A percentile compares a stretch with the other conserved stretches of the same genome.
phyloP scores from a whole-genome alignment of 805 yeast genomes.

The Candida vartiovaarae region DNA sequence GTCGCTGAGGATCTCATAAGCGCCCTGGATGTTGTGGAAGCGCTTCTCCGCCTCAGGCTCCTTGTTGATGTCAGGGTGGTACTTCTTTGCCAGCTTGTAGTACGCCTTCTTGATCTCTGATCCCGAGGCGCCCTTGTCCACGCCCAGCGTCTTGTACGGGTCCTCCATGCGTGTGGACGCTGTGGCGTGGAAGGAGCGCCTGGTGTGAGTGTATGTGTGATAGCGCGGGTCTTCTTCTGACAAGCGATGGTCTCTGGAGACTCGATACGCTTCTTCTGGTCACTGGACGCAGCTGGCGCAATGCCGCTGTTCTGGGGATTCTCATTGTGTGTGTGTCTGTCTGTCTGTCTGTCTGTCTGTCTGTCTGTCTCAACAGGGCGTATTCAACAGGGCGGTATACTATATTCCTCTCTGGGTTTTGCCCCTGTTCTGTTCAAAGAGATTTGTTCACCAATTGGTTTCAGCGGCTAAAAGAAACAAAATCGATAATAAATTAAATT shows the following conservation, averaged over 20 bases:
- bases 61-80: constrained; percentile 95
- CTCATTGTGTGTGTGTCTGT: not conserved
- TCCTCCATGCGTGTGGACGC: constrained; percentile 35
- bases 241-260: no score
- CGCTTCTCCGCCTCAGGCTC: constrained; percentile 80
- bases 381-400: no score
- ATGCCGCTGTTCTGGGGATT: constrained; percentile 5
- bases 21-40: constrained; percentile 90
- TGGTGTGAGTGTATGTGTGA: not conserved
- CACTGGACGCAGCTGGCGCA: constrained; percentile 3
- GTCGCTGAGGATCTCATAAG: constrained; percentile 86
- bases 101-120: constrained; percentile 94
- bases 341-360: not conserved
- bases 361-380: no score
- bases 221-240: not conserved
- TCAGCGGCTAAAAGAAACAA: no score
- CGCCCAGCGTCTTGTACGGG: constrained; percentile 83
- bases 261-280: constrained; percentile 2
- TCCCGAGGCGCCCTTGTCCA: constrained; percentile 58
- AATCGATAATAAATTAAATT: no score
- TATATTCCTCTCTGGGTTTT: no score
- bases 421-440: no score
- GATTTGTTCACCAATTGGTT: no score
- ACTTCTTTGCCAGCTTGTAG: constrained; percentile 86
- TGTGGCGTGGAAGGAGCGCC: constrained; percentile 38